Evolutionary conservation across 139 green algal species (phyloP), one percentile per base, ranked within the genome.

Genomic region (Gonium pectorale): DNA sequence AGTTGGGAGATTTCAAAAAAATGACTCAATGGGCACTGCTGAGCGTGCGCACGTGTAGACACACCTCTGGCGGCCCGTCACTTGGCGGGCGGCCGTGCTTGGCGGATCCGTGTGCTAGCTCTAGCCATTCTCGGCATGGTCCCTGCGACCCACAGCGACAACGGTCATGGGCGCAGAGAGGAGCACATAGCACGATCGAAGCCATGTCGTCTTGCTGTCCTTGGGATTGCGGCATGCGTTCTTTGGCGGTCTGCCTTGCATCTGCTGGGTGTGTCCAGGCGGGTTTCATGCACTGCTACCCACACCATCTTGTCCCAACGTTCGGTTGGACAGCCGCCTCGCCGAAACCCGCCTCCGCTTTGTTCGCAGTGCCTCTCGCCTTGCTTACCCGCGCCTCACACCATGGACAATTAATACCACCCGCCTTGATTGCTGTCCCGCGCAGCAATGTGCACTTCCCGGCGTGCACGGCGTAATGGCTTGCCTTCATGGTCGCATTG

Each of bases 371-470:
- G 40, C 21, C 21, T 5, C 26, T 54, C 43, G 7, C 21, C 2
- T 54, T 27, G 52, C 22, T 52, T 31, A 5, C 15, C 5, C 70
- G n/a, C n/a, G n/a, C n/a, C n/a, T n/a, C n/a, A n/a, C n/a, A n/a
- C n/a, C n/a, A n/a, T n/a, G n/a, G n/a, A n/a, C n/a, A n/a, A n/a
- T n/a, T n/a, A n/a, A n/a, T n/a, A n/a, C n/a, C n/a, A n/a, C n/a
- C n/a, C n/a, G n/a, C n/a, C n/a, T n/a, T n/a, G n/a, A n/a, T n/a
- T n/a, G n/a, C n/a, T n/a, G n/a, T n/a, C n/a, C n/a, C n/a, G n/a
- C 46, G 70, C 73, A 82, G 56, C 75, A 70, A 70, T 29, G 59
- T 71, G 29, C 75, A 82, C 59, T 82, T 82, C 75, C 75, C 75
- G 3, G 46, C 75, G 40, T 82, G 75, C 59, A 60, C 41, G 27